phyloP scores from a whole-genome alignment of 2,329 filamentous ascomycete species.

The Microcera coccophila region DNA sequence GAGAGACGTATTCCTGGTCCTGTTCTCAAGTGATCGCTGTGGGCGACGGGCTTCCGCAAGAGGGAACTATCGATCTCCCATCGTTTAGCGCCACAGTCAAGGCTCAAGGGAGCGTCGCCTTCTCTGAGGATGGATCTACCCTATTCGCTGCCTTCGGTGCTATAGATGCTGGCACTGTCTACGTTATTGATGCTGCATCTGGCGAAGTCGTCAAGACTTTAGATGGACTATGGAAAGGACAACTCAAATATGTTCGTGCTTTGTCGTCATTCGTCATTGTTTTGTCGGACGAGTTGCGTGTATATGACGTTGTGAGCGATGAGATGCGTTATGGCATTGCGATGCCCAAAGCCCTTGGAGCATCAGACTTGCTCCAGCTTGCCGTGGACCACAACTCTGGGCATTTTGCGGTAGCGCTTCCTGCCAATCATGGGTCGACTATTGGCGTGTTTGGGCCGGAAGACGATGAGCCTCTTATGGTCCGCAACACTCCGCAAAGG shows the following conservation, averaged over 20 bases:
- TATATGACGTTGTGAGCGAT: slow-evolving; percentile 83
- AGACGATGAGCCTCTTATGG: slow-evolving; percentile 54
- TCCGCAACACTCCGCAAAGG: slow-evolving; percentile 52
- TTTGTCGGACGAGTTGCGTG: slow-evolving; percentile 66
- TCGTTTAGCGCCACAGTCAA: slow-evolving; percentile 28
- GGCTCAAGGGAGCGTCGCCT: slow-evolving; percentile 64
- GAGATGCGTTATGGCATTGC: slow-evolving; percentile 64
- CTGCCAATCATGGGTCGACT: slow-evolving; percentile 45
- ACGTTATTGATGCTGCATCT: slow-evolving; percentile 70
- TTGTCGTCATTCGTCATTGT: slow-evolving; percentile 71
- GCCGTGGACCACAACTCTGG: slow-evolving; percentile 64
- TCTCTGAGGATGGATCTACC: slow-evolving; percentile 79
- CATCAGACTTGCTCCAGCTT: slow-evolving; percentile 56
- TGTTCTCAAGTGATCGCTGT: slow-evolving; percentile 59
- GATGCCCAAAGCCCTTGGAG: slow-evolving; percentile 43
- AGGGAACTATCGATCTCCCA: slow-evolving; percentile 28
- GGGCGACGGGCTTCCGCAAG: slow-evolving; percentile 47
- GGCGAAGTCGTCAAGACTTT: slow-evolving; percentile 65
- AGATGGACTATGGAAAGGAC: slow-evolving; percentile 62
- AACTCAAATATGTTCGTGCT: slow-evolving; percentile 65
- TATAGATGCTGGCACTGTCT: slow-evolving; percentile 57
- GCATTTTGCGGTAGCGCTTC: slow-evolving; percentile 63
- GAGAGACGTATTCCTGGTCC: slow-evolving; percentile 69
- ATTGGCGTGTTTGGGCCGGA: slow-evolving; percentile 66
- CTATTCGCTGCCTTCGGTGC: slow-evolving; percentile 64